phyloP scores from a whole-genome alignment of 345 rosid genomes.

The Psidium guajava region DNA sequence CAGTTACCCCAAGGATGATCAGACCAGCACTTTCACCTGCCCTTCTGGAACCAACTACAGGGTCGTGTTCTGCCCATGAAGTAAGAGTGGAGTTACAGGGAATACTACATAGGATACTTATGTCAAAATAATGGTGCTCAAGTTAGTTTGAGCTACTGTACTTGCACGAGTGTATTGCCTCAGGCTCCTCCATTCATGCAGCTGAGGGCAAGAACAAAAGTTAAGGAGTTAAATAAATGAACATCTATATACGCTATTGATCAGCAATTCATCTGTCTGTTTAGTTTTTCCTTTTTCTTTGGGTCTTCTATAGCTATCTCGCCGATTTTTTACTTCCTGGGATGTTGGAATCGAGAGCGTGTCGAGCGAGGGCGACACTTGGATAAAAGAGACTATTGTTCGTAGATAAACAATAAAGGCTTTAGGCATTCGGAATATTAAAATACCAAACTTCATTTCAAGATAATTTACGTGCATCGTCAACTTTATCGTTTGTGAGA shows the following conservation, averaged over 20 bases:
- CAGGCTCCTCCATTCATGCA: neutral
- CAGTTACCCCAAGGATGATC: constrained; percentile 16
- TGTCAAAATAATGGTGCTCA: neutral
- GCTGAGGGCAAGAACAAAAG: neutral
- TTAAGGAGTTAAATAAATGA: neutral
- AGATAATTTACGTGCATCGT: neutral
- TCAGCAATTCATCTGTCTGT: neutral
- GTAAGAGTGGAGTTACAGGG: neutral
- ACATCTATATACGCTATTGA: neutral
- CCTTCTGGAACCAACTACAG: constrained; percentile 14
- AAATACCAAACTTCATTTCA: neutral
- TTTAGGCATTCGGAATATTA: neutral
- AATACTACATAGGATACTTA: neutral
- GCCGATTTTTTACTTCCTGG: neutral
- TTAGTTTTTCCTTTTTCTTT: neutral
- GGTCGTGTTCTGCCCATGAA: constrained; percentile 21
- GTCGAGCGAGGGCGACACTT: neutral
- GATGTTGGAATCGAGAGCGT: neutral
- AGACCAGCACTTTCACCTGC: constrained; percentile 14
- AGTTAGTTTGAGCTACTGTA: neutral
- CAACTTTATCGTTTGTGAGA: neutral
- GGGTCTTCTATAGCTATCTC: neutral
- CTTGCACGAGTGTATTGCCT: neutral
- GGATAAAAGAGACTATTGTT: neutral
- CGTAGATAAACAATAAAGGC: neutral